Conservation (phyloP, 1,284 basidiomycete genomes). For the Austroboletus niveus region DNA sequence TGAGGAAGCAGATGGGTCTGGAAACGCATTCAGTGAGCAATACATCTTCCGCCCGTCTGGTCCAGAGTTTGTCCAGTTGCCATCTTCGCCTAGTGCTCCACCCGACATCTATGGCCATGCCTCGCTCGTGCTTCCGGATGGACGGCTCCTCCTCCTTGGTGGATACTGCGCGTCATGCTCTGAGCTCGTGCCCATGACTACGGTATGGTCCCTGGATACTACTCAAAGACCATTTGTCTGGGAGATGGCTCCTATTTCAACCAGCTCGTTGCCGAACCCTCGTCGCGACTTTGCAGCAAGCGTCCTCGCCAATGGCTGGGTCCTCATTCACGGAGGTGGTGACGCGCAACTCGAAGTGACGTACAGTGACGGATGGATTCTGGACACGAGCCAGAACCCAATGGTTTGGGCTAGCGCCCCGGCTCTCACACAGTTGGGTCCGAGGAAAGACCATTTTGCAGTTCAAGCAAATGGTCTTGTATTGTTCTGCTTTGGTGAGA, state of each 20-base stretch:
- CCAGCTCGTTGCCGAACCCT: constrained; percentile 48
- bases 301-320: constrained; percentile 49
- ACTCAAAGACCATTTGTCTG: constrained; percentile 48
- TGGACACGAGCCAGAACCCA: constrained; percentile 57
- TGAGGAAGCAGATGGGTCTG: constrained; percentile 74
- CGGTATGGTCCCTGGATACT: constrained; percentile 66
- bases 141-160: constrained; percentile 72
- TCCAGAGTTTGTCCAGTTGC: constrained; percentile 54
- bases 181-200: constrained; percentile 52
- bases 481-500: constrained; percentile 77
- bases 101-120: constrained; percentile 70
- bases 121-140: constrained; percentile 64
- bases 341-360: constrained; percentile 54
- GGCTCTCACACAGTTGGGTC: constrained; percentile 53
- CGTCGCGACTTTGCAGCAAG: constrained; percentile 68
- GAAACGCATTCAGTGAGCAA: constrained; percentile 56
- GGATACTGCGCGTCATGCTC: constrained; percentile 57
- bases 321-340: constrained; percentile 79
- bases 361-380: constrained; percentile 72
- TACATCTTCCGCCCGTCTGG: constrained; percentile 59
- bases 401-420: constrained; percentile 56
- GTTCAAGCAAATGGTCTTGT: constrained; percentile 59
- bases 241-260: constrained; percentile 44
- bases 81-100: constrained; percentile 53
- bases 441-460: constrained; percentile 72